Evolutionary conservation across 2,329 filamentous ascomycete species (phyloP).

Genomic region (Neopestalotiopsis sp.): DNA sequence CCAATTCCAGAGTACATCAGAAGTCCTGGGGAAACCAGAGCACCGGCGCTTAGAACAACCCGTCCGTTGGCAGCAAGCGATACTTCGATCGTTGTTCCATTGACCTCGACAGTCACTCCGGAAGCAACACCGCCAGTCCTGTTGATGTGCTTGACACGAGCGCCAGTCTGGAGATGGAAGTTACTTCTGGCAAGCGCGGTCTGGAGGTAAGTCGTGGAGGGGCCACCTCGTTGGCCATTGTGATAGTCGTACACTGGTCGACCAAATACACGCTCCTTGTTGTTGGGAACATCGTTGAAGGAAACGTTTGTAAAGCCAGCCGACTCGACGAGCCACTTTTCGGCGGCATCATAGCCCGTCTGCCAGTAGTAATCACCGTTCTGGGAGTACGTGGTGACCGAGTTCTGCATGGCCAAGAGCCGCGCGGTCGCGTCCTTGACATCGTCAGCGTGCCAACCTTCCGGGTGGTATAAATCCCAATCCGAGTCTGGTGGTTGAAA

Average conservation of each 20-base stretch:
- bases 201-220: conserved; percentile 55
- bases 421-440: conserved; percentile 51
- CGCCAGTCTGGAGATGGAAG: conserved; percentile 50
- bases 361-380: conserved; percentile 53
- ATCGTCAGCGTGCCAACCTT: conserved; percentile 56
- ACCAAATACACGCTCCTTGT: conserved; percentile 55
- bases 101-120: conserved; percentile 44
- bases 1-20: conserved; percentile 48
- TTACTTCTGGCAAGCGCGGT: conserved; percentile 45
- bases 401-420: conserved; percentile 50
- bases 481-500: conserved; percentile 59
- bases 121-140: conserved; percentile 45
- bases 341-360: conserved; percentile 51
- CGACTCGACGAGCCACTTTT: conserved; percentile 54
- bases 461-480: conserved; percentile 55
- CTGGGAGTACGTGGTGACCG: conserved; percentile 48
- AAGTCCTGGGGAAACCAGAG: conserved; percentile 37
- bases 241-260: conserved; percentile 54
- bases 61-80: conserved; percentile 33
- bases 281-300: conserved; percentile 49
- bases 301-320: conserved; percentile 53
- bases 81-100: conserved; percentile 37
- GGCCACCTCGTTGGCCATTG: conserved; percentile 55
- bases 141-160: conserved; percentile 50
- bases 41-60: conserved; percentile 44